A percentile compares a stretch with the other conserved stretches of the same genome.
Conservation (phyloP, 768 basidiomycete genomes). For the Rossbeevera mucosa region DNA sequence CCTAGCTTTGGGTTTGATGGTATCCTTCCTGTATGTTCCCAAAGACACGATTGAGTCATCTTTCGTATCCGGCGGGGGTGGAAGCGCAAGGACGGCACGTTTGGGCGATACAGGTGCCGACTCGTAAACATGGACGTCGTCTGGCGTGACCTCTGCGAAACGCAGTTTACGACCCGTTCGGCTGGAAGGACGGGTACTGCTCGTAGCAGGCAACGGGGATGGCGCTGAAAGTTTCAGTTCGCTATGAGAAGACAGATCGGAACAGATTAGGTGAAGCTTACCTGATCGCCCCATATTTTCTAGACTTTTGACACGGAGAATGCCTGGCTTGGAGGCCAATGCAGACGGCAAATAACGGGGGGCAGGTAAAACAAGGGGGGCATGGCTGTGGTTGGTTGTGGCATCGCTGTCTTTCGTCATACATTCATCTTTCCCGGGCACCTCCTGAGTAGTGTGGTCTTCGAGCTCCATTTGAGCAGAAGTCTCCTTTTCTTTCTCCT, state of each 20-base stretch:
- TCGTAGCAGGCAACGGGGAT: constrained; percentile 41
- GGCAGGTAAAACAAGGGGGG: constrained; percentile 8
- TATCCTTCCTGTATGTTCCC: constrained; percentile 35
- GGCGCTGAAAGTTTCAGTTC: constrained; percentile 27
- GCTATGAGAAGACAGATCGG: neutral
- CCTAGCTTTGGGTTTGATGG: constrained; percentile 6
- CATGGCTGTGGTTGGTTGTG: neutral
- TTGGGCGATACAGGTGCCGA: constrained; percentile 78
- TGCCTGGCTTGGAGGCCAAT: constrained; percentile 18
- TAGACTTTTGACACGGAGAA: constrained; percentile 30
- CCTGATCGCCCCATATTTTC: constrained; percentile 24
- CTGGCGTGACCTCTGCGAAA: constrained; percentile 69
- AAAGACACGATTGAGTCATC: constrained; percentile 32
- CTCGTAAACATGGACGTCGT: constrained; percentile 80
- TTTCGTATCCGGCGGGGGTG: constrained; percentile 31
- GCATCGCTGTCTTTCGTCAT: neutral
- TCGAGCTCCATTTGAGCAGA: neutral
- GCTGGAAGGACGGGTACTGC: constrained; percentile 58
- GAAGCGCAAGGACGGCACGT: constrained; percentile 51
- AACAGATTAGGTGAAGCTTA: neutral
- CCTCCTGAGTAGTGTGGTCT: neutral
- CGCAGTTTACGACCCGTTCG: constrained; percentile 53
- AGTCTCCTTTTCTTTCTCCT: neutral
- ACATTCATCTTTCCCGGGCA: neutral
- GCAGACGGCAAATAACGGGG: constrained; percentile 8